Evolutionary conservation across 2,329 filamentous ascomycete species (phyloP), one percentile per base, ranked within the genome.

Genomic region (Pyrenophora graminea): DNA sequence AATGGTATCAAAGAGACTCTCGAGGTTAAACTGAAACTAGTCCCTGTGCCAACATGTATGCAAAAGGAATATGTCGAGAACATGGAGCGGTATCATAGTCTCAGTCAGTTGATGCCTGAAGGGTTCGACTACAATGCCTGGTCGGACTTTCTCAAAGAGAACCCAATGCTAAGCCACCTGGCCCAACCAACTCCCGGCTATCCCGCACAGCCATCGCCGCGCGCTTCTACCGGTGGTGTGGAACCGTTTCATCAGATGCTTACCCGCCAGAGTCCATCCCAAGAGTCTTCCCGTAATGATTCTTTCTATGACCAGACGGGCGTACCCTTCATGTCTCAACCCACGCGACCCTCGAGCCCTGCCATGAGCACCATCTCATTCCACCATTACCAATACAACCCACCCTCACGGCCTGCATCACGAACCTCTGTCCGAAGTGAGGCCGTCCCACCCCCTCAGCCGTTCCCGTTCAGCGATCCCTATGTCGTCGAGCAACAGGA

Each of bases 1-100:
- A 90, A 89, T 64, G 91, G 90, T 27, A 82, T 87, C 53, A 88
- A 87, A 62, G 92, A 97, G 74, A 97, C 90, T 0, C 77, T 99
- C 52, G 94, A 99, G 76, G 93, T 99, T 59, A 96, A 89, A 72
- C 80, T 99, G 55, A 91, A 90, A 68, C 80, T 99, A 49, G 88
- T 91, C 2, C 87, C 88, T 13, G 87, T 96, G 31, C 82, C 86
- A 15, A 89, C 83, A 45, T 81, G 80, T 27, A 72, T 82, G 57
- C 82, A 85, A 68, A 82, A 77, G 56, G 82, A 86, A 72, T 85
- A 84, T 61, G 69, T 82, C 36, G 80, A 80, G 59, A 85, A 77
- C 55, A 84, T 85, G 79, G 82, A 84, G 59, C 81, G 79, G 51
- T 82, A 85, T 59, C 79, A 82, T 37, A 82, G 81, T 58, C 65